These are phyloP conservation scores for Marasmius oreades DNA, from an alignment of 1,284 basidiomycete species.

Conservation along the genomic window DNA sequence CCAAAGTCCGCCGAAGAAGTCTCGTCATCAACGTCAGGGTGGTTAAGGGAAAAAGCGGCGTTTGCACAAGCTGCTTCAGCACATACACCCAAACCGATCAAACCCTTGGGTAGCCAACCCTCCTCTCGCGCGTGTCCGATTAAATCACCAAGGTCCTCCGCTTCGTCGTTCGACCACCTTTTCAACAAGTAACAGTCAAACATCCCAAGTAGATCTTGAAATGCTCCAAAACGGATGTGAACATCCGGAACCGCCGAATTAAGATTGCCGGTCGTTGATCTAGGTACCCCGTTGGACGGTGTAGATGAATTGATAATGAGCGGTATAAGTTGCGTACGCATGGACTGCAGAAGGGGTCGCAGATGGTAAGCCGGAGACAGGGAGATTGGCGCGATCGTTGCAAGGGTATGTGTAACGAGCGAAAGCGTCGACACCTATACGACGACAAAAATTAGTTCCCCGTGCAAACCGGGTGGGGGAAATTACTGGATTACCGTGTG, in stretches of 20 bases:
- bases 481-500: conserved; percentile 30
- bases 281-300: not conserved
- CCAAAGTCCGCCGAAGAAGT: not conserved
- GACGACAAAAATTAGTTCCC: conserved; percentile 13
- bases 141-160: conserved; percentile 22
- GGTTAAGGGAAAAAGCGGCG: not conserved
- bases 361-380: conserved; percentile 15
- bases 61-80: not conserved
- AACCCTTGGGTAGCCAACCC: conserved; percentile 41
- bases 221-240: conserved; percentile 34
- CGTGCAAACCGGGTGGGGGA: conserved; percentile 6
- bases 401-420: conserved; percentile 45
- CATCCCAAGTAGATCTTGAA: conserved; percentile 55
- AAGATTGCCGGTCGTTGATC: not conserved
- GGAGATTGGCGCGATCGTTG: conserved; percentile 32
- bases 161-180: conserved; percentile 39
- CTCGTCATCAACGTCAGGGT: conserved; percentile 13
- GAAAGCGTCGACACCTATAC: conserved; percentile 52
- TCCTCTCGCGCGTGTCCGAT: conserved; percentile 32
- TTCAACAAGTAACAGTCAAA: conserved; percentile 61
- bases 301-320: not conserved
- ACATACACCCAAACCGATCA: conserved; percentile 45
- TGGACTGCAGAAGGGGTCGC: conserved; percentile 31
- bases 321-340: conserved; percentile 32
- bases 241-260: not conserved